Base-by-base conservation (phyloP, 2,329 filamentous ascomycete genomes). In the Botryotinia globosa region DNA sequence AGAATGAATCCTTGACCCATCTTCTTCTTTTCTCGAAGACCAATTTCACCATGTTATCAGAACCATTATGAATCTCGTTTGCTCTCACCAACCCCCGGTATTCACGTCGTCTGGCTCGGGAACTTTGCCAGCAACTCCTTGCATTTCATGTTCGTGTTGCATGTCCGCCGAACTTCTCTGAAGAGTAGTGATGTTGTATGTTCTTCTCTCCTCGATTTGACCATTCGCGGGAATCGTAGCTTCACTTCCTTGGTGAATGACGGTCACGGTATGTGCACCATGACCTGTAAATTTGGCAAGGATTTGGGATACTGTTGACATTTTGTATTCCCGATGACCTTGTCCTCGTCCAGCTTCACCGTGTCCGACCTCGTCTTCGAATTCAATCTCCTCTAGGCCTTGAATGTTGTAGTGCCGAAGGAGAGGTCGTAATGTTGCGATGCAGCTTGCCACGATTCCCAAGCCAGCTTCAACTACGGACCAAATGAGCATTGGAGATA, bases 291-390 rank as follows among this genome's bases (percentile, higher is more conserved):
- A 67, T 25, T 48, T 72, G 22, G n/a, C 34, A 25, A 67, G 39
- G 34, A 72, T 72, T 20, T 58, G 69, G 37, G 69, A 72, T 37
- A 72, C 69, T 6, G 69, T 72, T 48, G 69, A 72, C 69, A 67
- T 66, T 39, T 67, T 72, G 32, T 72, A 44, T 29, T 16, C 61
- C 7, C 14, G 45, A 29, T 58, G 61, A 14, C 20, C 48, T 16
- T 62, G 34, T 42, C 29, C 45, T 16, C n/a, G 45, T 18, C 59
- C 25, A 16, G 10, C 10, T 12, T 61, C 58, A 9, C 12, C 37
- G 6, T 62, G 59, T n/a, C 37, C 45, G 20, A 14, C 62, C n/a
- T 67, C 69, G 32, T 37, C 45, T 16, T 58, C 44, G 12, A 51
- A 39, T 45, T 67, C 69, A 3, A 39, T 67, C 6, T 72, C 71